Evolutionary conservation across 306 rosid species (phyloP).

Genomic region (Gleditsia sinensis): DNA sequence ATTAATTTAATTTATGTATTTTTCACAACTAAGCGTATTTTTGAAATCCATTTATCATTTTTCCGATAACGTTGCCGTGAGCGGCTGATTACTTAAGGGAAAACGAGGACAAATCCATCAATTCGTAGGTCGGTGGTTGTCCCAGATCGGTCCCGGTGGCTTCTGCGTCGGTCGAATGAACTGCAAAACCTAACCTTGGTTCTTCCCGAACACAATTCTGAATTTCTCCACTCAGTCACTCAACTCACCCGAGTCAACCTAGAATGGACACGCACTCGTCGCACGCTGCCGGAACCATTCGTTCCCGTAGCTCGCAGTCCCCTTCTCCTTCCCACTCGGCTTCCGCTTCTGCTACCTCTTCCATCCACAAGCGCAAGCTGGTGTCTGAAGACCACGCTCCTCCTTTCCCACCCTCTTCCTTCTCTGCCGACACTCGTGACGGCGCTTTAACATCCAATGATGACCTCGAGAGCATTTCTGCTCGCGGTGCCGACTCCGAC

Average conservation of each 20-base stretch:
- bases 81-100: no score
- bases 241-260: neutral
- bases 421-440: constrained; percentile 92
- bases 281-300: constrained; percentile 75
- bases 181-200: no score
- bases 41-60: no score
- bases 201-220: no score
- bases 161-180: no score
- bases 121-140: no score
- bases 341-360: constrained; percentile 91
- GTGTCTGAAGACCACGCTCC: constrained; percentile 85
- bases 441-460: constrained; percentile 91
- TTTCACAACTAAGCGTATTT: no score
- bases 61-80: no score
- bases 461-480: constrained; percentile 96
- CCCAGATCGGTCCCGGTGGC: no score
- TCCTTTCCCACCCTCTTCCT: constrained; percentile 89
- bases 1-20: no score
- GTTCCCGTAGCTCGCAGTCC: constrained; percentile 88
- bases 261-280: constrained; percentile 76
- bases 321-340: constrained; percentile 97
- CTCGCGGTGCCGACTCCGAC: constrained; percentile 79
- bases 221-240: no score
- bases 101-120: no score
- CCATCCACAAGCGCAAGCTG: constrained; percentile 87